Percentiles rank a stretch among this genome's conserved stretches.
Evolutionary conservation across 1,139 yeast species (phyloP).

Genomic region (Diutina pseudorugosa): DNA sequence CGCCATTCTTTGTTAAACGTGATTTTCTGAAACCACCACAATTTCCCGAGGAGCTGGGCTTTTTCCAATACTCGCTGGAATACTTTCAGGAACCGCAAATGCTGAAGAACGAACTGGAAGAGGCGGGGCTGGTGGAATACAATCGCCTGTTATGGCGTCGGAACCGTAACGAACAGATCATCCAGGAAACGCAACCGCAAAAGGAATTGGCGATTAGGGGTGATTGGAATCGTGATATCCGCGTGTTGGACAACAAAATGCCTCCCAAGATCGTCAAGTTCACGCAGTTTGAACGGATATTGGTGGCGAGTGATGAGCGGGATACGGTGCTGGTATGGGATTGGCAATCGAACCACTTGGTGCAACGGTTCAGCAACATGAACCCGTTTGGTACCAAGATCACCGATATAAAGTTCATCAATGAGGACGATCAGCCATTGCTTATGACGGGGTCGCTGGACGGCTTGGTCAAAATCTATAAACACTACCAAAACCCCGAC

Average conservation of each 20-base stretch:
- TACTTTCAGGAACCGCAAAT: conserved; percentile 96
- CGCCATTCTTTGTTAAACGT: conserved; percentile 38
- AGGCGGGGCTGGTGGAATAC: conserved; percentile 85
- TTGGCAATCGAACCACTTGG: conserved; percentile 50
- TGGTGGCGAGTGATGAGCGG: conserved; percentile 74
- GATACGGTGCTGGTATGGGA: conserved; percentile 84
- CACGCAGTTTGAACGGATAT: conserved; percentile 81
- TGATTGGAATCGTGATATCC: conserved; percentile 66
- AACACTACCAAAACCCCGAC: conserved; percentile 44
- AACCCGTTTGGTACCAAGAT: conserved; percentile 83
- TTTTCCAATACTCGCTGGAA: conserved; percentile 81
- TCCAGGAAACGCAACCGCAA: conserved; percentile 82
- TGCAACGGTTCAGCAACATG: conserved; percentile 68
- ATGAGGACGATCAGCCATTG: conserved; percentile 86
- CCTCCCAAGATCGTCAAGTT: conserved; percentile 74
- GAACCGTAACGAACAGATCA: conserved; percentile 75
- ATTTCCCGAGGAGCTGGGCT: conserved; percentile 60
- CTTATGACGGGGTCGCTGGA: conserved; percentile 85
- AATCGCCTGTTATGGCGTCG: conserved; percentile 81
- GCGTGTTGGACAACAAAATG: conserved; percentile 55
- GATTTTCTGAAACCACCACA: conserved; percentile 25
- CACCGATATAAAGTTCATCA: conserved; percentile 74
- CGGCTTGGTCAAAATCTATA: conserved; percentile 80
- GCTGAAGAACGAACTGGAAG: conserved; percentile 77
- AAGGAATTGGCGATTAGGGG: conserved; percentile 77